Percentiles rank a stretch among this genome's conserved stretches.
These are phyloP conservation scores for Plasmodium vivax DNA, from an alignment of 169 alveolate species.

Conservation along the genomic window DNA sequence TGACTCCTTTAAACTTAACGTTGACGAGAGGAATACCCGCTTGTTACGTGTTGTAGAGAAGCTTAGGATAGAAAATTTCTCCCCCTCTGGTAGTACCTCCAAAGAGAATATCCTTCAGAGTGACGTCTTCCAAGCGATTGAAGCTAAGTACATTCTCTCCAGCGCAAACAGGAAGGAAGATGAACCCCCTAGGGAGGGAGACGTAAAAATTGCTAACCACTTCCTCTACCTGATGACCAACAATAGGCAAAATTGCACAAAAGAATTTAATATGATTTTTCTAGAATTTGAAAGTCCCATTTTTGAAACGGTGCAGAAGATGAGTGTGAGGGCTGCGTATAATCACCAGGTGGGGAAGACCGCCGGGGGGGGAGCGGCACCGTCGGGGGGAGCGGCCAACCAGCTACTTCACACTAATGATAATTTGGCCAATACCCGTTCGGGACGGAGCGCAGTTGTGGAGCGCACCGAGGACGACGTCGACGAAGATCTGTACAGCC, in stretches of 20 bases:
- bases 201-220: slow-evolving; percentile 1
- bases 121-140: slow-evolving; percentile 14
- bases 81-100: background rate
- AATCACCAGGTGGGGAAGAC: background rate
- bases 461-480: background rate
- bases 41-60: slow-evolving; percentile 21
- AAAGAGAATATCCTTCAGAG: background rate
- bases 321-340: background rate
- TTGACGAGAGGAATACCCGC: slow-evolving; percentile 39
- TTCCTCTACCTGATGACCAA: slow-evolving; percentile 53
- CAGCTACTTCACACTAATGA: background rate
- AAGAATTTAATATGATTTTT: slow-evolving; percentile 40
- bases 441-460: background rate
- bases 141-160: background rate
- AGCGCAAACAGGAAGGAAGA: background rate
- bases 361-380: background rate
- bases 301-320: slow-evolving; percentile 50
- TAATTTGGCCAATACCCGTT: background rate
- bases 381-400: background rate
- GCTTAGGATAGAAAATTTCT: slow-evolving; percentile 56
- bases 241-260: slow-evolving; percentile 35
- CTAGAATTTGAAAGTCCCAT: slow-evolving; percentile 31
- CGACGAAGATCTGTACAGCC: slow-evolving; percentile 2
- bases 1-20: background rate
- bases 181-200: background rate